Evolutionary conservation across 2,329 filamentous ascomycete genomes (phyloP), one percentile per base, ranked within the genome.

Genomic region (Chaetomiaceae sp.): DNA sequence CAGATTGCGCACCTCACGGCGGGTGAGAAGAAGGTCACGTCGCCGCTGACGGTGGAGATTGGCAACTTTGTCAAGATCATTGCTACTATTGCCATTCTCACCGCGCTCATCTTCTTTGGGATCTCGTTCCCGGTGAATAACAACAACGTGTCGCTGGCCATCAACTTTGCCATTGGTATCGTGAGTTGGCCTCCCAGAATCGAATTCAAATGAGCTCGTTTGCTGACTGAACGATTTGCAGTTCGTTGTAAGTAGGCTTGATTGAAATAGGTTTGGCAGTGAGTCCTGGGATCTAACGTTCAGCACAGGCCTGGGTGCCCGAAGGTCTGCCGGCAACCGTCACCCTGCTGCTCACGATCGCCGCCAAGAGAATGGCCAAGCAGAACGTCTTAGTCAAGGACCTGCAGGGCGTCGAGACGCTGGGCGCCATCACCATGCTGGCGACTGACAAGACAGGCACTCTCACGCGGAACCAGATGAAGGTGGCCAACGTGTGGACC

Each of bases 341-440:
- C 29, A 84, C 83, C 0, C 78, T 81, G 1, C 84, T 80, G 15
- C 69, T 90, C 53, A 88, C 85, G 0, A 89, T 90, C 49, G 83
- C 79, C 1, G 85, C 86, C 17, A 86, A 84, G 53, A 74, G 86
- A 56, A 88, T 90, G 86, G 74, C 74, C 52, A 81, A 83, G 65
- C 83, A 88, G 62, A 84, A 84, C 59, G 81, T 89, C 35, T 73
- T 89, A 8, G 88, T 84, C 78, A 89, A 89, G 66, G 86, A 82
- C 0, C 71, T 90, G 38, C 86, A 86, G 65, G 88, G 85, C 0
- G 84, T 88, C 0, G 85, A 88, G 64, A 88, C 84, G 0, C 72
- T 88, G 0, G 85, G 85, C 1, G 74, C 81, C 0, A 84, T 88
- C 1, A 84, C 81, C 0, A 77, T 86, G 7, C 81, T 89, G 33